These are phyloP conservation scores for Cladorrhinum samala DNA, from an alignment of 495 filamentous ascomycete species.

Conservation along the genomic window DNA sequence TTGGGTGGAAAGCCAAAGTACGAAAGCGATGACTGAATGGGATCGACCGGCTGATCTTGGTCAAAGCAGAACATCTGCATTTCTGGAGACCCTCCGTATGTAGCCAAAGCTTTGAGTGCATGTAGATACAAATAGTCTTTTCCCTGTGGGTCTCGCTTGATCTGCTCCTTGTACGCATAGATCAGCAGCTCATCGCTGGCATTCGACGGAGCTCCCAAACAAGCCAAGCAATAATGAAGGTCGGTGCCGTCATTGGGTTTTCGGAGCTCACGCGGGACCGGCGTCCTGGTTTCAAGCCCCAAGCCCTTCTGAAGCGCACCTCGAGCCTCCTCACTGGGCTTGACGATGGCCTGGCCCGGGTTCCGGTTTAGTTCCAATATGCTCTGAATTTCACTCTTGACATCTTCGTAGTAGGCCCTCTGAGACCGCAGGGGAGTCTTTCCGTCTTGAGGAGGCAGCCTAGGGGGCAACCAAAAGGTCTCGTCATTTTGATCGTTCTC, in stretches of 20 bases:
- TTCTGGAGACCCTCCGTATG: slow-evolving; percentile 10
- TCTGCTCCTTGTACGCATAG: slow-evolving; percentile 25
- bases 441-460: slow-evolving; percentile 9
- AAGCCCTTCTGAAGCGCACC: background rate
- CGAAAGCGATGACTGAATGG: no score
- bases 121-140: slow-evolving; percentile 13
- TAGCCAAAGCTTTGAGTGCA: slow-evolving; percentile 18
- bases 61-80: slow-evolving; percentile 23
- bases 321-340: no score
- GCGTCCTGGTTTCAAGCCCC: slow-evolving; percentile 1
- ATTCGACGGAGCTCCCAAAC: slow-evolving; percentile 17
- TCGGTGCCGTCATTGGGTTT: slow-evolving; percentile 2
- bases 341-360: no score
- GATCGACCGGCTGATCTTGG: background rate
- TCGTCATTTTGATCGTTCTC: slow-evolving; percentile 22
- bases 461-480: slow-evolving; percentile 22
- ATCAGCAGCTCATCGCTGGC: slow-evolving; percentile 19
- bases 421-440: slow-evolving; percentile 20
- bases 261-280: slow-evolving; percentile 15
- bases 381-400: slow-evolving; percentile 30
- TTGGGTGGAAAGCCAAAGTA: no score
- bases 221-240: slow-evolving; percentile 1
- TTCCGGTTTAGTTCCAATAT: no score
- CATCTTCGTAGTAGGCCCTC: slow-evolving; percentile 31
- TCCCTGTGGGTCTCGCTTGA: slow-evolving; percentile 11